Evolutionary conservation across 306 rosid genomes (phyloP), one percentile per base, ranked within the genome.

Genomic region (Prinsepia uniflora): DNA sequence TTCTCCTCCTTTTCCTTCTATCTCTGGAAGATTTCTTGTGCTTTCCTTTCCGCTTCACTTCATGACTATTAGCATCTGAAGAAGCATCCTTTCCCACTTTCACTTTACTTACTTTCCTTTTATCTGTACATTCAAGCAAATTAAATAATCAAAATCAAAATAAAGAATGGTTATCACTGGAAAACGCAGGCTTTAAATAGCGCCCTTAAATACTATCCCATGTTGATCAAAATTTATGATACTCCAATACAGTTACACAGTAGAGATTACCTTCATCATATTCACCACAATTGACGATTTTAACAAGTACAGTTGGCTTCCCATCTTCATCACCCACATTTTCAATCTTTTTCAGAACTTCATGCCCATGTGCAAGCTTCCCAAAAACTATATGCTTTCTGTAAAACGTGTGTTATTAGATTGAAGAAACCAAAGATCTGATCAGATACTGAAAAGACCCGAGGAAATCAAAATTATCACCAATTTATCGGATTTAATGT

Each of bases 311-410:
- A 56, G 91, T 71, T 77, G 96, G 97, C 71, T 20, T 79, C 53
- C 96, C 97, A 70, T 86, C 92, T 61, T 87, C 90, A 54, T 84
- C 96, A 68, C 92, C 96, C 43, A 60, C 89, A 13, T 82, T 83
- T 87, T 94, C 99, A 70, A 94, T 91, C 82, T 80, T 94, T 77
- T 76, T 84, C 76, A 94, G 78, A 44, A 94, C 34, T 47, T 81
- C 82, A 71, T 79, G 82, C 24, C 99, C 99, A 52, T 83, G 87
- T 72, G 83, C 87, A 89, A 94, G 89, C 82, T 85, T 91, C 68
- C 99, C 99, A 80, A 94, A 94, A 56, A 91, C 95, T 58, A 91
- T 81, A 76, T 87, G 82, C 80, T 94, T 94, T 86, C 99, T 94
- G 89, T 64, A 74, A 68, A 52, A 79, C 14, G 44, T 12, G 49